Conservation (phyloP, 2,329 filamentous ascomycete genomes). For the Aspergillus melleus region DNA sequence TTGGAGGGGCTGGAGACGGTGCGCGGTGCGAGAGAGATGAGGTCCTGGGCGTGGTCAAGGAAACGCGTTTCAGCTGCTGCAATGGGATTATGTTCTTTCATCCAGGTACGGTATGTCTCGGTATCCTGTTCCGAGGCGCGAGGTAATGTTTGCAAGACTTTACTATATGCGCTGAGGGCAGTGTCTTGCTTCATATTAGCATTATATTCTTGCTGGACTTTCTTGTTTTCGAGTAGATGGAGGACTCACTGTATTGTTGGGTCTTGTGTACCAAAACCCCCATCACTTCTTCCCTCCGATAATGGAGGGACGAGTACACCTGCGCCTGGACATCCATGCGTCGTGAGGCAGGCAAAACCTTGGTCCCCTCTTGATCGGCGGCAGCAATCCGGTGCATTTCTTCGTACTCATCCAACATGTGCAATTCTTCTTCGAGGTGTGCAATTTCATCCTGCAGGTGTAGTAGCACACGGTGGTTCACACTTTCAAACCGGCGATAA, state of each 20-base stretch:
- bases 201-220: background rate
- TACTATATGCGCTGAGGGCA: slow-evolving; percentile 48
- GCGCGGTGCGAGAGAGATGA: slow-evolving; percentile 35
- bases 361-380: slow-evolving; percentile 34
- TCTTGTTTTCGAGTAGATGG: background rate
- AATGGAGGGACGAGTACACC: slow-evolving; percentile 54
- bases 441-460: slow-evolving; percentile 82
- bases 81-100: slow-evolving; percentile 52
- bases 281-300: slow-evolving; percentile 55
- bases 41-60: slow-evolving; percentile 52
- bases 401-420: slow-evolving; percentile 64
- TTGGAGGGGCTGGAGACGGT: slow-evolving; percentile 15
- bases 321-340: slow-evolving; percentile 49
- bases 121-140: slow-evolving; percentile 51
- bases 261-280: slow-evolving; percentile 58
- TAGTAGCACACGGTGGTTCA: slow-evolving; percentile 80
- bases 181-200: slow-evolving; percentile 31
- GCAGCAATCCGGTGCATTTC: slow-evolving; percentile 36
- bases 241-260: slow-evolving; percentile 59
- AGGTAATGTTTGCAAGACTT: slow-evolving; percentile 47
- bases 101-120: slow-evolving; percentile 54
- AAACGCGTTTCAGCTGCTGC: slow-evolving; percentile 54
- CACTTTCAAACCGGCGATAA: slow-evolving; percentile 77
- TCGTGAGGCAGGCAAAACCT: slow-evolving; percentile 38
- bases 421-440: slow-evolving; percentile 77